Base-by-base conservation (phyloP, 1,284 basidiomycete species). In the Leccinum laetum region DNA sequence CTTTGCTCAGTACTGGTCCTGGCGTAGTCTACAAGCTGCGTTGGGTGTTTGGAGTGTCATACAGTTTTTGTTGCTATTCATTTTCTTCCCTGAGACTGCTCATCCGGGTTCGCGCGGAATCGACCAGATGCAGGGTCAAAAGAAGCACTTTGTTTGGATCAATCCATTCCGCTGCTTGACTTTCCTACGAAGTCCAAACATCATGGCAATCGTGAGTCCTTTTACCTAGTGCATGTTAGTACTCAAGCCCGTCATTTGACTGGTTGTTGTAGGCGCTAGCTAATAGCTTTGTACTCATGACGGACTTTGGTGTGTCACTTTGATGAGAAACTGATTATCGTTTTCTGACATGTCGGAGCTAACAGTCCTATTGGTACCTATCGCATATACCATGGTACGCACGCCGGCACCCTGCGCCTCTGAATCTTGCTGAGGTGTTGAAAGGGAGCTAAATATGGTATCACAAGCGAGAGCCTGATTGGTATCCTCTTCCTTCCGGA, bases 81-180 rank as follows among this genome's bases (percentile, higher is more conserved):
- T 85, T 24, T 82, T 84, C 63, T 81, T 93, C 16, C 92, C 93
- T 0, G 93, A 95, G 72, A 94, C 92, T 2, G 83, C 82, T 14
- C 88, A 90, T 70, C 78, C 86, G 60, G 72, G 79, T 61, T 65
- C 82, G 7, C 74, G 79, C n/a, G 82, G 84, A 0, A 78, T 84
- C 10, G 85, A 86, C 44, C 78, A 71, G 49, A 8, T 39, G 26
- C 69, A 67, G 26, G 75, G 73, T 29, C 73, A 76, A 58, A 78
- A 72, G 62, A 81, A 78, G 61, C 75, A 79, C n/a, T 71, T 78
- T 49, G 81, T 85, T 10, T 83, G 82, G 75, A 73, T 91, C 63
- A 92, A 92, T 72, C 90, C 90, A 1, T 78, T 92, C 57, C 69
- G 73, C 2, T 81, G 83, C 41, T 67, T 92, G 11, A 69, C 70